Evolutionary conservation across 2,329 filamentous ascomycete species (phyloP).

Genomic region (Coleophoma cylindrospora): DNA sequence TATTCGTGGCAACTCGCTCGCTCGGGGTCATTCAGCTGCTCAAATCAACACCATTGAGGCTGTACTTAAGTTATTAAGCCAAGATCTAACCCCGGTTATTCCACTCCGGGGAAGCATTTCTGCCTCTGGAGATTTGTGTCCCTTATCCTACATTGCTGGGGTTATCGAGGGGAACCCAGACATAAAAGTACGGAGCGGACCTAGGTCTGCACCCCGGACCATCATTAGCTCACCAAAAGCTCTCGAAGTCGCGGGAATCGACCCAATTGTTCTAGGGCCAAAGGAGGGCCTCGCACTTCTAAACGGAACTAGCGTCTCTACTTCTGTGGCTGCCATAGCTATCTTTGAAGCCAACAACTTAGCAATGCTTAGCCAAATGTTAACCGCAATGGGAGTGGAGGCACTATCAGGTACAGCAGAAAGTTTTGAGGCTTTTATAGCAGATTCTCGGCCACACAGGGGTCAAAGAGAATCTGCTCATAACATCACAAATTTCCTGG

Average conservation of each 20-base stretch:
- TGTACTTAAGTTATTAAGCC: constrained; percentile 39
- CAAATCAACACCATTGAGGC: constrained; percentile 38
- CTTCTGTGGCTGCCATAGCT: constrained; percentile 38
- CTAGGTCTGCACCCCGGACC: constrained; percentile 1
- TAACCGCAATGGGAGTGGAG: constrained; percentile 59
- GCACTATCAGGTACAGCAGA: constrained; percentile 49
- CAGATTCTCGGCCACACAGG: constrained; percentile 49
- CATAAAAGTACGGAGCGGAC: constrained; percentile 30
- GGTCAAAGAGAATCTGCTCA: constrained; percentile 53
- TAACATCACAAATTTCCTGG: constrained; percentile 48
- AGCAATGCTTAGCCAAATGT: constrained; percentile 46
- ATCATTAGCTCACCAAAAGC: constrained; percentile 27
- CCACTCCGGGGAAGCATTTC: constrained; percentile 53
- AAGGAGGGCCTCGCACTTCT: constrained; percentile 47
- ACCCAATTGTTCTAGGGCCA: constrained; percentile 33
- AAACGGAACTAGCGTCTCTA: constrained; percentile 43
- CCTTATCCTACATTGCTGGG: constrained; percentile 50
- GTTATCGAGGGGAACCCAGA: constrained; percentile 40
- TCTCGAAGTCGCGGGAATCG: constrained; percentile 23
- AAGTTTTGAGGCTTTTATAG: constrained; percentile 55
- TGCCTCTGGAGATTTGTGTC: constrained; percentile 51
- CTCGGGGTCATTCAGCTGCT: constrained; percentile 52
- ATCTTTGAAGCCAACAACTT: constrained; percentile 48
- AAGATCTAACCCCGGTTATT: constrained; percentile 38
- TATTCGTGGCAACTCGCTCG: constrained; percentile 48